These are phyloP conservation scores for Bryum argenteum DNA, from an alignment of 225 moss, liverwort and hornwort species.

Conservation along the genomic window DNA sequence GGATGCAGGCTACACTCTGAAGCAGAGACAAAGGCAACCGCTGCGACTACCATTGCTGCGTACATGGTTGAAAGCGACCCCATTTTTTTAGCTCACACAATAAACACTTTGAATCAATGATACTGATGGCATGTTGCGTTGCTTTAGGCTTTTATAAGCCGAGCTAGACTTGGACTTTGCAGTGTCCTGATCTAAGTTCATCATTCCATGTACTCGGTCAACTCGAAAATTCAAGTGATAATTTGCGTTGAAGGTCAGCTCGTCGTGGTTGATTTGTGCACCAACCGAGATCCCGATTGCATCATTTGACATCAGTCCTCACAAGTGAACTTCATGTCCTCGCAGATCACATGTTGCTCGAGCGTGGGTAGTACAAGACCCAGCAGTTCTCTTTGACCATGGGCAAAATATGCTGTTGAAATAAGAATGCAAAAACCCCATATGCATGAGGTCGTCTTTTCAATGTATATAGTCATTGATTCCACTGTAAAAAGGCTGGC, in stretches of 20 bases:
- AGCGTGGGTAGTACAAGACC: neutral
- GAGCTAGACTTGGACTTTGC: neutral
- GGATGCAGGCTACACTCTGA: conserved; percentile 28
- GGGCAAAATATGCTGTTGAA: neutral
- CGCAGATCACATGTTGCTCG: conserved; percentile 12
- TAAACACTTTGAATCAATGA: neutral
- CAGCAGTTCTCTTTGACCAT: neutral
- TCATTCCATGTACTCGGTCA: conserved; percentile 8
- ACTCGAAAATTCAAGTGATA: conserved; percentile 15
- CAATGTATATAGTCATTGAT: too few species aligned
- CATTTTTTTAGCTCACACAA: conserved; percentile 15
- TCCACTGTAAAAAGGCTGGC: too few species aligned
- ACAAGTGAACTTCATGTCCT: conserved; percentile 33
- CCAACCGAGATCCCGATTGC: conserved; percentile 31
- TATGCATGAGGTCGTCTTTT: too few species aligned
- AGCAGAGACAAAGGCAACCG: conserved; percentile 2
- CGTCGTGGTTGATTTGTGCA: conserved; percentile 8
- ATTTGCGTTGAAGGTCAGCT: neutral
- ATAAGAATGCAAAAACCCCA: neutral
- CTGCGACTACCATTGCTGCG: conserved; percentile 10
- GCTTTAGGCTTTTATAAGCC: conserved; percentile 3
- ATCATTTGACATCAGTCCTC: conserved; percentile 42
- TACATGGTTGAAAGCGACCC: conserved; percentile 6
- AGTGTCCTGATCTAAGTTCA: conserved; percentile 4
- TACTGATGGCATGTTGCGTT: neutral